A percentile compares a stretch with the other conserved stretches of the same genome.
Evolutionary conservation across 208 protist genomes (phyloP).

Genomic region (Acanthamoeba royreba): DNA sequence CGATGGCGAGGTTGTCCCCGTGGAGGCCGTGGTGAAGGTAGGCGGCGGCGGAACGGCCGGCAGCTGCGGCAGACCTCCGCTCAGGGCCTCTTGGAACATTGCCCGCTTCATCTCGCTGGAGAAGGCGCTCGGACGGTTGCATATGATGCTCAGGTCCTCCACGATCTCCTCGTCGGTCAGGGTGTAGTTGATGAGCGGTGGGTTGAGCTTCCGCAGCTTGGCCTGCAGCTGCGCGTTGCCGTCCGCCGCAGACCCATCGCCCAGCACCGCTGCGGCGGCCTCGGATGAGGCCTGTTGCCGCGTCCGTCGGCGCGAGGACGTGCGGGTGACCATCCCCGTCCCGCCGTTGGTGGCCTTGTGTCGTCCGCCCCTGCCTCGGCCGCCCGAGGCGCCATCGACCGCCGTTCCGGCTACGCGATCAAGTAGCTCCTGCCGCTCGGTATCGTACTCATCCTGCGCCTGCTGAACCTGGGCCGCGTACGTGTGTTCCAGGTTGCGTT

Average conservation of each 20-base stretch:
- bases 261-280: neutral
- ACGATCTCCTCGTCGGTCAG: conserved; percentile 16
- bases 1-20: neutral
- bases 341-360: neutral
- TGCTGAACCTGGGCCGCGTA: neutral
- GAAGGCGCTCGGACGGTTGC: neutral
- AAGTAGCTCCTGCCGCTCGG: neutral
- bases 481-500: conserved; percentile 19
- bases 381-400: neutral
- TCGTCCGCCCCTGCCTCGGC: too few relatives aligned
- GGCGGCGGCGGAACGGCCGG: neutral
- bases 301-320: neutral
- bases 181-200: neutral
- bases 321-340: neutral
- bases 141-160: conserved; percentile 17
- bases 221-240: conserved; percentile 14
- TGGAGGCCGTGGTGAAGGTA: neutral
- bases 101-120: neutral
- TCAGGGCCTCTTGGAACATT: neutral
- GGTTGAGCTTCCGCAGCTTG: conserved; percentile 37
- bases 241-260: neutral
- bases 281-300: conserved; percentile 6
- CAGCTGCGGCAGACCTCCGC: too few relatives aligned
- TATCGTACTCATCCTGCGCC: conserved; percentile 11
- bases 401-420: neutral